Base-by-base conservation (phyloP, 2,329 filamentous ascomycete genomes). In the Calonectria multiphialidica region DNA sequence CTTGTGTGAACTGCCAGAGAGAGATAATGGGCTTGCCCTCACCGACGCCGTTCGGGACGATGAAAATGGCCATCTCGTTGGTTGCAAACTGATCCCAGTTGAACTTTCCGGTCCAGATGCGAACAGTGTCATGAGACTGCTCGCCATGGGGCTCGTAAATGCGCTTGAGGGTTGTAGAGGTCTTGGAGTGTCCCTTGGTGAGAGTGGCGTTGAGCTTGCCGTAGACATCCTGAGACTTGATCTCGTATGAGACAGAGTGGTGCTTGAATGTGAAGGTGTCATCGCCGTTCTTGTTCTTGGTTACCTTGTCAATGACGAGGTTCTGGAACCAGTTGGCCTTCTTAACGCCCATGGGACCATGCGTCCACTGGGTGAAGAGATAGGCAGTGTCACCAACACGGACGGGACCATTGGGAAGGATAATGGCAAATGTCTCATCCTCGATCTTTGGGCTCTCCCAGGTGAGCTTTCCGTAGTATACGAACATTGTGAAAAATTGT, bases 51-150 rank as follows among this genome's bases (percentile, higher is more conserved):
- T 78, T 75, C 0, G 76, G 76, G 0, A 72, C 66, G 10, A 78
- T 76, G 7, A 78, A 78, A 6, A 78, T 76, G 25, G 73, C 73
- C 0, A 40, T 28, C 57, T 78, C 76, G 1, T 78, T 28, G 5
- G 4, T 40, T 0, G 76, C 72, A 35, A 66, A 76, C 1, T 35
- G 10, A 2, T 59, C 2, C 68, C 72, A 78, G 44, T 72, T 76
- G 66, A 76, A 57, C 59, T 78, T 78, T 10, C 76, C 76, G 10
- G 76, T 77, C 76, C 76, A 78, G 2, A 78, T 66, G 1, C 76
- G 66, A 0, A 44, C 37, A 2, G 50, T 50, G 0, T 45, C 70
- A 12, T 66, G 74, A 1, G 53, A 21, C 35, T 50, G 66, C 1
- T 76, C 73, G 15, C 59, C 10, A 0, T 76, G 12, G 21, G 76